These are phyloP conservation scores for Aspergillus flavus DNA, from an alignment of 2,329 filamentous ascomycete species.

Conservation along the genomic window DNA sequence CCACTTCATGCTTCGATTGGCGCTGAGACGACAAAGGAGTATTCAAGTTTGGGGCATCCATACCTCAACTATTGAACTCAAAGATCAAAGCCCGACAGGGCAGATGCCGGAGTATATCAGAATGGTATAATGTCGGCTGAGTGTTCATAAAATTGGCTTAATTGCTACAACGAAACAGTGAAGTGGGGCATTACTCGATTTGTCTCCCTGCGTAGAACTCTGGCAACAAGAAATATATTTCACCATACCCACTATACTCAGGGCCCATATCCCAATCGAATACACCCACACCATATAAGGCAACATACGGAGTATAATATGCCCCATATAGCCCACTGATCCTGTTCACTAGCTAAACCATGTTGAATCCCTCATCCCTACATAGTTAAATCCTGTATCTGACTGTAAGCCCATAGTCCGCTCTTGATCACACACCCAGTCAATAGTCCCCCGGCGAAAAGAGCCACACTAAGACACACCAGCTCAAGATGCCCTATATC, in stretches of 20 bases:
- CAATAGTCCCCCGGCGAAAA: background rate
- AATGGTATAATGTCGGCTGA: background rate
- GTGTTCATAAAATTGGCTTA: too few species aligned
- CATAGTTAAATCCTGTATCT: too few species aligned
- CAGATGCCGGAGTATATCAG: background rate
- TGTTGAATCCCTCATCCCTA: background rate
- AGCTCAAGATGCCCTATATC: constrained; percentile 7
- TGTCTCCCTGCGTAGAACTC: background rate
- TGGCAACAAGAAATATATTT: background rate
- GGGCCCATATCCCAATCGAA: too few species aligned
- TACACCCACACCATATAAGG: background rate
- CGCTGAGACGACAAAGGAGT: background rate
- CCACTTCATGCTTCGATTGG: background rate
- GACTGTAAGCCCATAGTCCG: background rate
- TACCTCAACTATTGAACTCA: background rate
- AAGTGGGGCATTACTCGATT: background rate
- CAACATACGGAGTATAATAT: background rate
- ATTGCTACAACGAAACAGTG: too few species aligned
- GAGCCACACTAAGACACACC: background rate
- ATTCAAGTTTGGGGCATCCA: background rate
- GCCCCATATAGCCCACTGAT: background rate
- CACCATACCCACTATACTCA: background rate
- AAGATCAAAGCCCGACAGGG: background rate
- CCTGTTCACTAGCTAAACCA: background rate
- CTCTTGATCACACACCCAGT: background rate